Base-by-base conservation (phyloP, 805 yeast genomes). In the Hanseniaspora valbyensis region DNA sequence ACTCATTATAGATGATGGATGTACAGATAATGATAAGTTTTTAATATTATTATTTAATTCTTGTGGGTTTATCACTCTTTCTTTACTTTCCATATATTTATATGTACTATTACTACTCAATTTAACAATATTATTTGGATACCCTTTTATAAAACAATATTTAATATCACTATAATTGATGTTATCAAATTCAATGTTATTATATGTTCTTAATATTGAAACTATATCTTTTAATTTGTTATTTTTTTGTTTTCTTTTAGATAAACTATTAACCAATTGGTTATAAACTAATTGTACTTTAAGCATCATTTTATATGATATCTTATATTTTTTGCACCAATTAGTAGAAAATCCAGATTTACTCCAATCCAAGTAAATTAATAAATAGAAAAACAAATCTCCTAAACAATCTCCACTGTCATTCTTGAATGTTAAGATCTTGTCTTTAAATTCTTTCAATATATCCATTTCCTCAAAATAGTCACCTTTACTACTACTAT, bases 271-370 rank as follows among this genome's bases (percentile, higher is more conserved):
- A n/a, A n/a, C 70, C 26, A 90, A 61, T 60, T 90, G 97, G 29
- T 74, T 73, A 30, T 90, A 67, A 1, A 89, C 80, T 45, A 82
- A 86, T 50, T 76, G 67, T 0, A 80, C 88, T 46, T 94, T 67
- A 42, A 68, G 69, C 63, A 90, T 65, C 0, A 92, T 76, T 57
- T 83, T 76, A 63, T 78, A 81, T 59, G 89, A 95, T 2, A 90
- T 60, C 59, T 77, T 86, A 59, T 85, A 81, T 57, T 88, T 95
- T 54, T 72, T 74, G 59, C 96, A 89, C 96, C 96, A 90, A 43
- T 76, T 74, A 22, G 69, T 69, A 0, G 94, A 80, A 60, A 68
- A 80, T 1, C 82, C 84, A 32, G 73, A 73, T 4, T 76, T 78
- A 4, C 61, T 71, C 94, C 95, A 90, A 55, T 79, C 79, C n/a